phyloP scores from a whole-genome alignment of 1,284 basidiomycete genomes.

The Ganoderma multipileum region DNA sequence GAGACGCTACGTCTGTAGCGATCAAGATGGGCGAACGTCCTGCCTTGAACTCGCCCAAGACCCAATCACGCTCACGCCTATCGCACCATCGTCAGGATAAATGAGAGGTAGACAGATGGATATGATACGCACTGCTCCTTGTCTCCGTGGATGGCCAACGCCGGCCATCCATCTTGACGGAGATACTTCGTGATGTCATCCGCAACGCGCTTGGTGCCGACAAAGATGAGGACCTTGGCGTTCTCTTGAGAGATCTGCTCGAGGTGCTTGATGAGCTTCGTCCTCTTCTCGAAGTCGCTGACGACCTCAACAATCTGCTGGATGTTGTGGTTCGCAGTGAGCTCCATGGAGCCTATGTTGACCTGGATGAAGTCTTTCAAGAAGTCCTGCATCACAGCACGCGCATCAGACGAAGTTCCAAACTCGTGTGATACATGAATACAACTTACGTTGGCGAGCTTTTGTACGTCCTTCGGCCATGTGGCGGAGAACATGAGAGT shows the following conservation, averaged over 20 bases:
- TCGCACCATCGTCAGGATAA: conserved; percentile 23
- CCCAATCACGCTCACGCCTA: conserved; percentile 99
- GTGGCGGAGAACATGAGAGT: conserved; percentile 98
- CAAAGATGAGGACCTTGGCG: conserved; percentile 99
- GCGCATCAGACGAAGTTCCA: conserved; percentile 8
- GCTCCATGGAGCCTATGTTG: conserved; percentile 98
- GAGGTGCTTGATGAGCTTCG: conserved; percentile 96
- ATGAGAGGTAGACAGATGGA: conserved; percentile 20
- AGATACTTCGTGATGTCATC: conserved; percentile 99
- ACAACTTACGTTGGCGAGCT: conserved; percentile 79
- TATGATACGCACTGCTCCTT: conserved; percentile 87
- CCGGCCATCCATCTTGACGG: conserved; percentile 98
- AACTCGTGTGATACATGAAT: not conserved
- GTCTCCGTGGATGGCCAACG: conserved; percentile 98
- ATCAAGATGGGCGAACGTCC: conserved; percentile 98
- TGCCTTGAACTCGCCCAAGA: conserved; percentile 97
- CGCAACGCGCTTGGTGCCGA: conserved; percentile 96
- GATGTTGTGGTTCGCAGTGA: conserved; percentile 99
- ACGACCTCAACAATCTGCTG: conserved; percentile 96
- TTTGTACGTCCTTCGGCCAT: conserved; percentile 99
- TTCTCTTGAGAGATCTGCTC: conserved; percentile 97
- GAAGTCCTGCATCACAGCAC: conserved; percentile 74
- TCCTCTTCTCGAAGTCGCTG: conserved; percentile 98
- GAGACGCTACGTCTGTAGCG: conserved; percentile 97
- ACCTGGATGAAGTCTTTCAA: conserved; percentile 96